These are phyloP conservation scores for Akebia trifoliata DNA, from an alignment of 164 flowering plant genomes.

Conservation along the genomic window DNA sequence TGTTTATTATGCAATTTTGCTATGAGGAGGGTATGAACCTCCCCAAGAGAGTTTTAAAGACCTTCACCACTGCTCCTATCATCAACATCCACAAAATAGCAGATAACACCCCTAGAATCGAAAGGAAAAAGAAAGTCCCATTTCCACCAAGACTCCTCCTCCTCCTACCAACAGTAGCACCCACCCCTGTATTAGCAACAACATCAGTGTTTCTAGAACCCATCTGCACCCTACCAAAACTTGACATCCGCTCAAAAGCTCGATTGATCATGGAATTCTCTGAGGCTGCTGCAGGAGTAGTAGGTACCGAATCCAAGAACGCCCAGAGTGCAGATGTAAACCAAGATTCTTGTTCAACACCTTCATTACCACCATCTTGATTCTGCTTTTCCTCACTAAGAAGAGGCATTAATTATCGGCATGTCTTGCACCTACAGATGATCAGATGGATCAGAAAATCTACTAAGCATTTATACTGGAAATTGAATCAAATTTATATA, in stretches of 20 bases:
- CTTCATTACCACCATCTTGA: constrained; percentile 22
- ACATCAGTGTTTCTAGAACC: constrained; percentile 24
- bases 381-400: constrained; percentile 27
- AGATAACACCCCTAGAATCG: constrained; percentile 22
- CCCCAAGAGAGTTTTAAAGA: constrained; percentile 15
- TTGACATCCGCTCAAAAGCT: constrained; percentile 72
- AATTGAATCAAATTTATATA: constrained; percentile 10
- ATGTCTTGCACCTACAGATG: constrained; percentile 39
- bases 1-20: background rate
- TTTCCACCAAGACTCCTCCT: constrained; percentile 21
- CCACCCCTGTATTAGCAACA: constrained; percentile 25
- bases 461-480: too few relatives aligned
- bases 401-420: constrained; percentile 20
- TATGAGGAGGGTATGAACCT: constrained; percentile 18
- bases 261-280: constrained; percentile 58
- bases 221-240: constrained; percentile 59
- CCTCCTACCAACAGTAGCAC: constrained; percentile 20
- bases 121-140: constrained; percentile 20
- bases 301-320: constrained; percentile 81
- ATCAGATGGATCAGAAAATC: constrained; percentile 16
- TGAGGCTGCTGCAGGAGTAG: constrained; percentile 85
- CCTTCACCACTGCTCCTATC: constrained; percentile 21
- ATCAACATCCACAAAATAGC: constrained; percentile 25
- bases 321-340: constrained; percentile 56
- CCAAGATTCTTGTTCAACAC: constrained; percentile 32